Percentiles rank a stretch among this genome's conserved stretches.
Evolutionary conservation across 495 filamentous ascomycete species (phyloP).

Genomic region (Elasticomyces elasticus): DNA sequence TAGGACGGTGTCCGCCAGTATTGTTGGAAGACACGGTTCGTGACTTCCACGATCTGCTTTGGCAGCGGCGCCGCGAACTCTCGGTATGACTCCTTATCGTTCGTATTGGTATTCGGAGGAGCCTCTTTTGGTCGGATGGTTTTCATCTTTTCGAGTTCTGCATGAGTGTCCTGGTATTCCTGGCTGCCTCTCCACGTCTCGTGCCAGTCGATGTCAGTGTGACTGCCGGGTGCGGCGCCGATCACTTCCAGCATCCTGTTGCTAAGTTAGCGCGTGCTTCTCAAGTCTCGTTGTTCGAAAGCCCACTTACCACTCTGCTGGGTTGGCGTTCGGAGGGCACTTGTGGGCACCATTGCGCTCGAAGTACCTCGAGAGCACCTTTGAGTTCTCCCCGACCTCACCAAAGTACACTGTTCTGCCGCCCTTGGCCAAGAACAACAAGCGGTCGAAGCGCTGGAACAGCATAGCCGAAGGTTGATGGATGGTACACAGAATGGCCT

Average conservation of each 20-base stretch:
- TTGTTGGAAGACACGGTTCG: constrained; percentile 30
- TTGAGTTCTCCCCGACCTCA: constrained; percentile 72
- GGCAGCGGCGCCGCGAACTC: constrained; percentile 39
- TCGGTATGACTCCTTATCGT: constrained; percentile 31
- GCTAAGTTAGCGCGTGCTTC: too few species aligned
- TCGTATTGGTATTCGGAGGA: constrained; percentile 6
- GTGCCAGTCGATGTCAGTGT: constrained; percentile 72
- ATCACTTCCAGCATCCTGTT: constrained; percentile 95
- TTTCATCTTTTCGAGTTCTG: constrained; percentile 61
- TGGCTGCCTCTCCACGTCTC: constrained; percentile 65
- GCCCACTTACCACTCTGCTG: constrained; percentile 93
- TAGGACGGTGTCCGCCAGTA: constrained; percentile 37
- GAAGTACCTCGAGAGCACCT: constrained; percentile 66
- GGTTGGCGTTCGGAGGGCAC: constrained; percentile 71
- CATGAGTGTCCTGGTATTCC: constrained; percentile 57
- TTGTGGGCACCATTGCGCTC: constrained; percentile 63
- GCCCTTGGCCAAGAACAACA: constrained; percentile 72
- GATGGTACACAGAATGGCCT: constrained; percentile 35
- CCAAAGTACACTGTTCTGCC: constrained; percentile 87
- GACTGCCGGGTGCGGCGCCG: constrained; percentile 76
- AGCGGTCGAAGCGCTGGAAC: constrained; percentile 81
- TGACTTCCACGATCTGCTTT: constrained; percentile 32
- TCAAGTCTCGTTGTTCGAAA: too few species aligned
- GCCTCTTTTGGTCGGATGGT: constrained; percentile 42
- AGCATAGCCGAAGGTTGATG: constrained; percentile 87